Conservation (phyloP, 768 basidiomycete species). For the Macrolepiota albuminosa region DNA sequence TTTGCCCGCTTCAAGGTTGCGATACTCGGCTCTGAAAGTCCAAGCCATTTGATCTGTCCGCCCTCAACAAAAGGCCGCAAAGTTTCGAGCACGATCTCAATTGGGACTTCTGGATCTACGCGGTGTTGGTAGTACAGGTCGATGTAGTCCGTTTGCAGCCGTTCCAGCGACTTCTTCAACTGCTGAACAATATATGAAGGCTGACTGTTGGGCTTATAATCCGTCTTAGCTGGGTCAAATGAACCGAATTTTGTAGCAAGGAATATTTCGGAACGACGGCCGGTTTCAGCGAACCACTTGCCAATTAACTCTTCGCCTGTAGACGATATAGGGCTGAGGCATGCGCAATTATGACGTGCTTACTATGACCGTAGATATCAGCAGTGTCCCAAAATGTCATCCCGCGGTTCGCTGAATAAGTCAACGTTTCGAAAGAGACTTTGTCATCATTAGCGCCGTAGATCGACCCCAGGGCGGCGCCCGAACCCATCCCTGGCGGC, state of each 20-base stretch:
- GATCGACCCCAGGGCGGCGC: conserved; percentile 10
- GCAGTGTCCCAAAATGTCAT: conserved; percentile 45
- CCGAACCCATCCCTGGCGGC: neutral
- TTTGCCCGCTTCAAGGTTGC: conserved; percentile 42
- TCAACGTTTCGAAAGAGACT: conserved; percentile 14
- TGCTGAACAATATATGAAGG: conserved; percentile 29
- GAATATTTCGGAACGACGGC: conserved; percentile 50
- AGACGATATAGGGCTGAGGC: neutral
- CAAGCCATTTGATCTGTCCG: conserved; percentile 37
- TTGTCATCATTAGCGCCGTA: conserved; percentile 28
- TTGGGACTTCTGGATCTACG: conserved; percentile 37
- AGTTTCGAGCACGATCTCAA: conserved; percentile 33
- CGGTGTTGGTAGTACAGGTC: conserved; percentile 46
- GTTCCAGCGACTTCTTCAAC: conserved; percentile 33
- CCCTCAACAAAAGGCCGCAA: conserved; percentile 6
- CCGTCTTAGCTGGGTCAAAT: conserved; percentile 11
- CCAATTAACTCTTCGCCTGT: conserved; percentile 10
- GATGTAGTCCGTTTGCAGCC: conserved; percentile 35
- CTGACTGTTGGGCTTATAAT: conserved; percentile 18
- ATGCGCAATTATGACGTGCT: neutral
- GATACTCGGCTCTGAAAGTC: conserved; percentile 45
- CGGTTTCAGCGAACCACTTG: conserved; percentile 44
- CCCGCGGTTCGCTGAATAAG: conserved; percentile 19
- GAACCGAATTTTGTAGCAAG: conserved; percentile 48
- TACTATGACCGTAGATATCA: conserved; percentile 39